phyloP scores from a whole-genome alignment of 805 yeast species.

The Saccharomycodes ludwigii region DNA sequence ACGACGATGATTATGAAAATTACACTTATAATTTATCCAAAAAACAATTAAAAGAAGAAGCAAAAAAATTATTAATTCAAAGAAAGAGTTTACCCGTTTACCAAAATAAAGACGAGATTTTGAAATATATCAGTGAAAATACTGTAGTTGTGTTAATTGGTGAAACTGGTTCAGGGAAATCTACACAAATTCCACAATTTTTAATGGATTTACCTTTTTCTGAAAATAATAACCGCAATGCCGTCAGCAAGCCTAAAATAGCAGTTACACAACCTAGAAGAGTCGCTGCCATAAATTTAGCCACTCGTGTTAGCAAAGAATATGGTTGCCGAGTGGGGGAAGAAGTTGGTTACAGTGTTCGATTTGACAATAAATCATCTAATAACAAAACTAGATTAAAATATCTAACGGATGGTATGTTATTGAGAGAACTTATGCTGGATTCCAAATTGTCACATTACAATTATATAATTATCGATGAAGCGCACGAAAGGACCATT shows the following conservation, averaged over 20 bases:
- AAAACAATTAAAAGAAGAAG: constrained; percentile 23
- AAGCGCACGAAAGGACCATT: constrained; percentile 95
- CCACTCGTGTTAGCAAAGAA: constrained; percentile 86
- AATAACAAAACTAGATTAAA: constrained; percentile 52
- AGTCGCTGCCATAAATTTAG: constrained; percentile 92
- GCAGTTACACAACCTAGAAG: constrained; percentile 97
- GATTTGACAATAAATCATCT: constrained; percentile 66
- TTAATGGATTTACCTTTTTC: constrained; percentile 33
- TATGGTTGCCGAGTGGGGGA: constrained; percentile 65
- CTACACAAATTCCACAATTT: constrained; percentile 93
- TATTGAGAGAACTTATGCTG: constrained; percentile 78
- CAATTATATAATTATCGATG: constrained; percentile 75
- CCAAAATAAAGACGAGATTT: constrained; percentile 51
- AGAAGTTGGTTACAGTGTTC: constrained; percentile 83
- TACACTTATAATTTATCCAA: constrained; percentile 8
- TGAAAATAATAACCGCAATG: constrained; percentile 16
- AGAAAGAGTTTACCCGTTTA: constrained; percentile 65
- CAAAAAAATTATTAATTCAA: constrained; percentile 32
- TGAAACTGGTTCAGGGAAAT: constrained; percentile 97
- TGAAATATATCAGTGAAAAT: constrained; percentile 39
- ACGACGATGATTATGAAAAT: constrained; percentile 12
- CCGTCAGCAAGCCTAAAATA: constrained; percentile 45
- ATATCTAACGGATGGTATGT: constrained; percentile 95
- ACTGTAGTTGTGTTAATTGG: constrained; percentile 79
- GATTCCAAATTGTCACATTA: constrained; percentile 53